Conservation (phyloP, 1,284 basidiomycete genomes). For the Marasmius tenuissimus region DNA sequence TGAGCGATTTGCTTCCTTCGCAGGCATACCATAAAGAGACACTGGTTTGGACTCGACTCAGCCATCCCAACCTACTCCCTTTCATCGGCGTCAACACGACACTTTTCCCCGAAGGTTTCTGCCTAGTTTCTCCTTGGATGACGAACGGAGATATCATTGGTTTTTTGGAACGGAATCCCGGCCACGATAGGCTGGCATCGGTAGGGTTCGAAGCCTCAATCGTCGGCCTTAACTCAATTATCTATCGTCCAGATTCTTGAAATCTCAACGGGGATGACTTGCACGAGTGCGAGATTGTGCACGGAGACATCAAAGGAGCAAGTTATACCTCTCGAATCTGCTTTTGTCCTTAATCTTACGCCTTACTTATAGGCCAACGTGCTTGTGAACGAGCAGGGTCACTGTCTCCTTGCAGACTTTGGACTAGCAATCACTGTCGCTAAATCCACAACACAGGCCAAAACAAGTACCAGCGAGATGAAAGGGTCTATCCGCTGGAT, state of each 20-base stretch:
- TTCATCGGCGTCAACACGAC: conserved; percentile 10
- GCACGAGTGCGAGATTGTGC: background rate
- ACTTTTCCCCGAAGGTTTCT: conserved; percentile 4
- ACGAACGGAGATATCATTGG: conserved; percentile 8
- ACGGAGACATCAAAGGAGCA: background rate
- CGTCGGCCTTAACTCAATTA: background rate
- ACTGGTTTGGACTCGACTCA: conserved; percentile 13
- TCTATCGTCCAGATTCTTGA: background rate
- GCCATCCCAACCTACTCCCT: conserved; percentile 13
- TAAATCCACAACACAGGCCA: no score
- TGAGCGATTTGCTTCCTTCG: background rate
- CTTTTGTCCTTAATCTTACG: background rate
- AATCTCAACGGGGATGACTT: background rate
- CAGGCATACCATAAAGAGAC: conserved; percentile 12
- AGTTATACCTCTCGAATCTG: background rate
- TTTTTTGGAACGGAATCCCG: conserved; percentile 9
- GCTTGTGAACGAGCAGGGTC: background rate
- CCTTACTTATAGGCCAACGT: background rate
- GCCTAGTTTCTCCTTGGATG: conserved; percentile 16
- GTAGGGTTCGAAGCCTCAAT: background rate
- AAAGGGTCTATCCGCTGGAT: background rate
- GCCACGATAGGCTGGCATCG: conserved; percentile 1
- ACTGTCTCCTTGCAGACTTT: background rate
- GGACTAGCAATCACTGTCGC: background rate
- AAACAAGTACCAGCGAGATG: background rate